A percentile compares a stretch with the other conserved stretches of the same genome.
These are phyloP conservation scores for Boletus tylopilopsis DNA, from an alignment of 768 basidiomycete species.

Conservation along the genomic window DNA sequence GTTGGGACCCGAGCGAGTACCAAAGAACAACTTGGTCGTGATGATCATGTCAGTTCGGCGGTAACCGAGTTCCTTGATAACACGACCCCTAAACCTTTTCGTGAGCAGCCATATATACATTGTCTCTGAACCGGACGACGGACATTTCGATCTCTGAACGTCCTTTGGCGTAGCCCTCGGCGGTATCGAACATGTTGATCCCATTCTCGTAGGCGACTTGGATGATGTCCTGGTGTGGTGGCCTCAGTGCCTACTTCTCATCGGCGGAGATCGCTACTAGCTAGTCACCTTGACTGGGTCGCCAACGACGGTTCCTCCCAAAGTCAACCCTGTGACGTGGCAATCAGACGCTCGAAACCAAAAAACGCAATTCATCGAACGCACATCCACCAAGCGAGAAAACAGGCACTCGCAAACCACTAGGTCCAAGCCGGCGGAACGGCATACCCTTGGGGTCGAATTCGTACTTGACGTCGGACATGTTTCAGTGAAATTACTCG, in stretches of 20 bases:
- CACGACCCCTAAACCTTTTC: constrained; percentile 55
- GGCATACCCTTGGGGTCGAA: constrained; percentile 38
- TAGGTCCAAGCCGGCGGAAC: constrained; percentile 41
- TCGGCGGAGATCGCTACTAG: too few relatives aligned
- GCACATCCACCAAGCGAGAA: constrained; percentile 52
- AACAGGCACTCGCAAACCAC: constrained; percentile 47
- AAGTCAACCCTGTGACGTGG: constrained; percentile 37
- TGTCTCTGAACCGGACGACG: neutral
- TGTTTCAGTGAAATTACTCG: neutral
- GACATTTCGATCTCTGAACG: constrained; percentile 53
- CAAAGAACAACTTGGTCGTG: constrained; percentile 58
- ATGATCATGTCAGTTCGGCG: constrained; percentile 48
- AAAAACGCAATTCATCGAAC: constrained; percentile 12
- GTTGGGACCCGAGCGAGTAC: constrained; percentile 45
- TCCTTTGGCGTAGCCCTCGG: constrained; percentile 44
- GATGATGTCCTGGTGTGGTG: constrained; percentile 53
- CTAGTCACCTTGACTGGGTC: constrained; percentile 47
- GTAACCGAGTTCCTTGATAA: constrained; percentile 51
- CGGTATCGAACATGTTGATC: constrained; percentile 49
- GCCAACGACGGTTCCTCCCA: constrained; percentile 44
- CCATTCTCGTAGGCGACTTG: constrained; percentile 50
- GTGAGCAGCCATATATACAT: too few relatives aligned
- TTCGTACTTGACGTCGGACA: constrained; percentile 29
- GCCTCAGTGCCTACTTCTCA: too few relatives aligned
- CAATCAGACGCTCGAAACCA: neutral